A percentile compares a stretch with the other conserved stretches of the same genome.
These are phyloP conservation scores for Diaporthe sp. DNA, from an alignment of 2,329 filamentous ascomycete genomes.

Conservation along the genomic window DNA sequence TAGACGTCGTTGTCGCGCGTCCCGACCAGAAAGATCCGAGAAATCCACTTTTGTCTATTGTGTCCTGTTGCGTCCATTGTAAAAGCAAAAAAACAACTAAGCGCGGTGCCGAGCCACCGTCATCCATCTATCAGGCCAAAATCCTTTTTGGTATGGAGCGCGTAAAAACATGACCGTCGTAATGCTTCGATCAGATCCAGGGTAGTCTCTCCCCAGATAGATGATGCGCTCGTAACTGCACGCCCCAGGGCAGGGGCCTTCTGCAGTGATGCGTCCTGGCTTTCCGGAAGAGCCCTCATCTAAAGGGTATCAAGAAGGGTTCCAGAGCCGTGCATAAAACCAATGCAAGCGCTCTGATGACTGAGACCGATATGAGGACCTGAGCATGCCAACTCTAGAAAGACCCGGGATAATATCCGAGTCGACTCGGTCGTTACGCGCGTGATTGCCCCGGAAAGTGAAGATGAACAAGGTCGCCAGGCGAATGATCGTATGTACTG, in stretches of 20 bases:
- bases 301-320: conserved; percentile 56
- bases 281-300: conserved; percentile 48
- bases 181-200: conserved; percentile 51
- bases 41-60: conserved; percentile 77
- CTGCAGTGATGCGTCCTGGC: conserved; percentile 45
- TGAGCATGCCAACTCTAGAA: conserved; percentile 51
- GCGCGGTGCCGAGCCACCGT: conserved; percentile 47
- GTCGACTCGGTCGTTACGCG: conserved; percentile 52
- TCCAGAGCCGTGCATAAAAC: conserved; percentile 50
- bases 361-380: conserved; percentile 51
- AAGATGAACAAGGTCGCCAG: conserved; percentile 41
- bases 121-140: conserved; percentile 54
- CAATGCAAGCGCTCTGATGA: conserved; percentile 53
- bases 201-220: conserved; percentile 42
- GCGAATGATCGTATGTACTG: conserved; percentile 55
- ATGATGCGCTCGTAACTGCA: conserved; percentile 48
- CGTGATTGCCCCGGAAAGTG: conserved; percentile 48
- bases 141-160: conserved; percentile 51
- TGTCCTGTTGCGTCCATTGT: conserved; percentile 48
- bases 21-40: conserved; percentile 67
- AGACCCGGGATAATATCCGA: conserved; percentile 42
- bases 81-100: conserved; percentile 41
- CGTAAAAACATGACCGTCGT: conserved; percentile 56
- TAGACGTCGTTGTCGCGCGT: conserved; percentile 40
- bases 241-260: conserved; percentile 46